phyloP scores from a whole-genome alignment of 345 rosid species.

The Eucalyptus erythrocorys region DNA sequence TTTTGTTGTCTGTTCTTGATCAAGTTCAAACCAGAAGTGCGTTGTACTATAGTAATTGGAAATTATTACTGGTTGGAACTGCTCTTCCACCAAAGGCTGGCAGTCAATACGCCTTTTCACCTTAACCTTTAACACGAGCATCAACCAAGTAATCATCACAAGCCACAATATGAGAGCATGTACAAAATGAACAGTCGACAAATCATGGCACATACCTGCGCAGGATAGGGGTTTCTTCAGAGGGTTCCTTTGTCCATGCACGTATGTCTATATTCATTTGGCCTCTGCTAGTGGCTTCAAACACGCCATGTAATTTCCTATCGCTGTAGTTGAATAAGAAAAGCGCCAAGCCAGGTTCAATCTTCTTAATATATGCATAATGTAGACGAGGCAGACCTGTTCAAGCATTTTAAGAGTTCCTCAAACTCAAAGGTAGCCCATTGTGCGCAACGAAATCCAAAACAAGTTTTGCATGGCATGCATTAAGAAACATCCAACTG shows the following conservation, averaged over 20 bases:
- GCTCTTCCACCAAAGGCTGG: slow-evolving; percentile 41
- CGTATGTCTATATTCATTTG: slow-evolving; percentile 21
- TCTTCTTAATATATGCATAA: slow-evolving; percentile 29
- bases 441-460: not conserved
- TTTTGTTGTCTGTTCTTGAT: slow-evolving; percentile 30
- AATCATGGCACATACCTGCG: slow-evolving; percentile 22
- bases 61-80: slow-evolving; percentile 20
- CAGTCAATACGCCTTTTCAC: slow-evolving; percentile 13
- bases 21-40: slow-evolving; percentile 48
- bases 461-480: not conserved
- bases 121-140: slow-evolving; percentile 18
- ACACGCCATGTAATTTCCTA: slow-evolving; percentile 47
- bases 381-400: slow-evolving; percentile 48
- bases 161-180: not conserved
- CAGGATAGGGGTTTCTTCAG: slow-evolving; percentile 34
- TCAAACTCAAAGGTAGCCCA: not conserved
- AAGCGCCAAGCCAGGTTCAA: slow-evolving; percentile 40
- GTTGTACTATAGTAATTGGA: slow-evolving; percentile 23
- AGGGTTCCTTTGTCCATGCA: slow-evolving; percentile 42
- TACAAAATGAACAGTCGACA: not conserved
- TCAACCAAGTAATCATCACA: not conserved
- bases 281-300: slow-evolving; percentile 46
- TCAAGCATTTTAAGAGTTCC: not conserved
- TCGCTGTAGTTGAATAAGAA: slow-evolving; percentile 54
- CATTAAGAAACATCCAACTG: not conserved